Evolutionary conservation across 805 yeast genomes (phyloP).

Genomic region (Candida taoyuanica): DNA sequence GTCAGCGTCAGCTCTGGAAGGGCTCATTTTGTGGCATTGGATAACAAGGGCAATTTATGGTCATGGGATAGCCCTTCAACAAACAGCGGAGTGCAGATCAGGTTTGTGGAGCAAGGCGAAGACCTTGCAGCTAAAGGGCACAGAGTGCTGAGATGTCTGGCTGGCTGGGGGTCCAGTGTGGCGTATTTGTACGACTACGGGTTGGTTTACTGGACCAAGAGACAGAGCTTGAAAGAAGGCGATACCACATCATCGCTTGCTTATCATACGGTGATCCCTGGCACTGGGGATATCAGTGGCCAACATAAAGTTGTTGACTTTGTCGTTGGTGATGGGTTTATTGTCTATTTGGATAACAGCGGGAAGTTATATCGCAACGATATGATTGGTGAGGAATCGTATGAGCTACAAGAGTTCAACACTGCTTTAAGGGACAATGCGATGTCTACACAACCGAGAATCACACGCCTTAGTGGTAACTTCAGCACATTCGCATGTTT

Average conservation of each 20-base stretch:
- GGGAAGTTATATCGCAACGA: conserved; percentile 33
- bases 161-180: conserved; percentile 66
- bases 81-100: conserved; percentile 39
- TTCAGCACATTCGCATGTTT: conserved; percentile 51
- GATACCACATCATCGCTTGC: conserved; percentile 34
- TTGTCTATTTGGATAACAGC: conserved; percentile 44
- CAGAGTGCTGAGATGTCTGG: conserved; percentile 43
- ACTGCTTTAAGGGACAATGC: conserved; percentile 27
- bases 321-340: conserved; percentile 45
- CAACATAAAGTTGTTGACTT: conserved; percentile 45
- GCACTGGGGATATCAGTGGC: conserved; percentile 33
- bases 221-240: conserved; percentile 29
- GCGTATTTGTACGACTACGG: conserved; percentile 48
- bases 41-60: conserved; percentile 44
- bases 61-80: conserved; percentile 52
- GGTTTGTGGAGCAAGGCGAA: conserved; percentile 28
- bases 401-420: conserved; percentile 30
- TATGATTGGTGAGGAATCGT: conserved; percentile 18
- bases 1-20: conserved; percentile 58
- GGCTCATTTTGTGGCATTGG: conserved; percentile 58
- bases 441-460: conserved; percentile 27
- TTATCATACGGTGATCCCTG: conserved; percentile 37
- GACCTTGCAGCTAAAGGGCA: conserved; percentile 28
- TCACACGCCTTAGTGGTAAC: conserved; percentile 51
- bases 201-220: conserved; percentile 51